Conservation (phyloP, 176 grass and related monocot genomes). For the Puccinellia tenuiflora region DNA sequence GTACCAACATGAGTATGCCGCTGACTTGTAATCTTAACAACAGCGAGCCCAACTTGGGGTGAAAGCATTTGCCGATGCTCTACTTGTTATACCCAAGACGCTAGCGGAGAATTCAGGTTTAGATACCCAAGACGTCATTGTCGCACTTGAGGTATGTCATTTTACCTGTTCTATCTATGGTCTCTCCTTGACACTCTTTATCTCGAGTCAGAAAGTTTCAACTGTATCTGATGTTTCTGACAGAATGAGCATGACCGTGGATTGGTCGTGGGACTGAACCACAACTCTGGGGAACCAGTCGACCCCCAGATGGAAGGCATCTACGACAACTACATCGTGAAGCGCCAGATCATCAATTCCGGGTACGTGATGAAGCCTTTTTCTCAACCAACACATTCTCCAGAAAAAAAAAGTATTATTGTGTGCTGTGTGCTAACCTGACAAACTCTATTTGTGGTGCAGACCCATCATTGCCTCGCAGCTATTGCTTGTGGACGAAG, state of each 20-base stretch:
- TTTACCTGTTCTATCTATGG: not conserved
- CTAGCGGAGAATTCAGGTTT: constrained; percentile 93
- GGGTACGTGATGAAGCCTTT: constrained; percentile 23
- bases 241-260: constrained; percentile 92
- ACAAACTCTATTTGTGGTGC: constrained; percentile 5
- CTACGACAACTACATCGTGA: constrained; percentile 89
- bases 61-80: constrained; percentile 93
- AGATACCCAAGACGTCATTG: constrained; percentile 82
- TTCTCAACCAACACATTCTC: not conserved
- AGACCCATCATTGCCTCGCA: constrained; percentile 95
- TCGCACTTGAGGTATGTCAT: constrained; percentile 57
- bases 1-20: not conserved
- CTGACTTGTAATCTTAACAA: constrained; percentile 18
- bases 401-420: too few relatives aligned
- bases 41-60: constrained; percentile 95
- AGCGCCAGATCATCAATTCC: constrained; percentile 86
- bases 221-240: constrained; percentile 1
- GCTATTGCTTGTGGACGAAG: constrained; percentile 69
- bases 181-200: not conserved
- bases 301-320: constrained; percentile 96
- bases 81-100: constrained; percentile 93
- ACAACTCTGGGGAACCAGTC: constrained; percentile 73
- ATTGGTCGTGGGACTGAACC: constrained; percentile 74
- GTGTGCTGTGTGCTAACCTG: not conserved
- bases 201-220: not conserved